Conservation (phyloP, 495 filamentous ascomycete species). For the Aspergillus biplanus region DNA sequence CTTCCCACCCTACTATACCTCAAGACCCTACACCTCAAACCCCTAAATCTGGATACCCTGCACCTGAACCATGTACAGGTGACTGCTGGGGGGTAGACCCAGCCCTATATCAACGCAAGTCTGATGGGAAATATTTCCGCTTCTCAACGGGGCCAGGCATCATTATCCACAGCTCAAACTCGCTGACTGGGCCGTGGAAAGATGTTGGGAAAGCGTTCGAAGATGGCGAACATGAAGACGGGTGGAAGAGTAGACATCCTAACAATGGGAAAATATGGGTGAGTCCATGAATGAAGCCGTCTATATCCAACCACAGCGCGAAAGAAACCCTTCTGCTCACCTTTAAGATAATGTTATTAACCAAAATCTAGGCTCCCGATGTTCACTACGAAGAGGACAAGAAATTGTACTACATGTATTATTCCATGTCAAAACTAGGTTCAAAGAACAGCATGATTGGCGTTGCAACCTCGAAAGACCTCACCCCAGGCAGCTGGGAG, state of each 20-base stretch:
- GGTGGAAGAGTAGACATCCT: no score
- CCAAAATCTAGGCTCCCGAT: neutral
- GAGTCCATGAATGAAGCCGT: neutral
- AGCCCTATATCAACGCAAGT: slow-evolving; percentile 7
- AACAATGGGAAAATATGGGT: no score
- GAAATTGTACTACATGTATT: slow-evolving; percentile 11
- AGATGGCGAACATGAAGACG: no score
- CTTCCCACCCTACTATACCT: no score
- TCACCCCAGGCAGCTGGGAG: slow-evolving; percentile 4
- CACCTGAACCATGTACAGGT: slow-evolving; percentile 15
- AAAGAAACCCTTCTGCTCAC: neutral
- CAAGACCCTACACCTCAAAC: no score
- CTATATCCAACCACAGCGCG: neutral
- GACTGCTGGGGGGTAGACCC: slow-evolving; percentile 19
- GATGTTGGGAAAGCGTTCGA: slow-evolving; percentile 3
- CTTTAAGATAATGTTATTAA: neutral
- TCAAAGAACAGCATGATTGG: slow-evolving; percentile 9
- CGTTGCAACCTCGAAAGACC: neutral
- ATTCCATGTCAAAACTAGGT: slow-evolving; percentile 1
- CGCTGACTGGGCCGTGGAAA: slow-evolving; percentile 13
- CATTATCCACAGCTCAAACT: slow-evolving; percentile 1
- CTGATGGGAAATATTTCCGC: slow-evolving; percentile 17
- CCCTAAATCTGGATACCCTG: no score
- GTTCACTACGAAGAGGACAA: neutral
- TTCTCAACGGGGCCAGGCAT: slow-evolving; percentile 17